Evolutionary conservation across 306 rosid species (phyloP), one percentile per base, ranked within the genome.

Genomic region (Castanea mollissima): DNA sequence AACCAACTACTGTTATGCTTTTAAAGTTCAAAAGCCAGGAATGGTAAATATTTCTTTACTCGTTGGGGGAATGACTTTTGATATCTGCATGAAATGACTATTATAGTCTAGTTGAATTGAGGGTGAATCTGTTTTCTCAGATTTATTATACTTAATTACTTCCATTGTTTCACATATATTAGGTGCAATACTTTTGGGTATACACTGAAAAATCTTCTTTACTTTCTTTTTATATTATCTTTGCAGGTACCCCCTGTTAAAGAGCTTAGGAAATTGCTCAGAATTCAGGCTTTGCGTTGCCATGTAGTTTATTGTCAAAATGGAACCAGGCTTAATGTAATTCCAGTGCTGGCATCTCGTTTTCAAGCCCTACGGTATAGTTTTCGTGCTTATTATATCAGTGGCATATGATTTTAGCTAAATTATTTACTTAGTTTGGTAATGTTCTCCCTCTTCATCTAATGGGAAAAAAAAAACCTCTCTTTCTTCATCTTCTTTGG

Each of bases 211-310:
- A 9, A 65, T 65, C 35, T 55, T 41, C 34, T 76, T 38, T 81
- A 68, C 18, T 62, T 58, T 72, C 56, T 70, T 21, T 11, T 41
- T 18, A 20, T 75, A 62, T 57, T 41, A 38, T 79, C 57, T 51
- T 55, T 83, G 79, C 88, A 96, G 99, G 85, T 87, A 62, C 91
- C 94, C 49, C 97, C 98, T 1, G 84, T 93, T 65, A 96, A 89
- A 88, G 98, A 96, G 87, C 97, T 93, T 58, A 89, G 93, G 65
- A 96, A 96, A 84, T 51, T 79, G 62, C 77, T 96, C 82, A 91
- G 99, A 86, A 93, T 91, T 84, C 99, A 91, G 86, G 98, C 97
- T 83, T 86, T 96, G n/a, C 98, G 99, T 55, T 89, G 99, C 86
- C 98, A 90, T 87, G 94, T 84, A 74, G 87, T 96, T 83, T 93